These are phyloP conservation scores for Stramenopiles sp. DNA, from an alignment of 352 stramenopile genomes.

Conservation along the genomic window DNA sequence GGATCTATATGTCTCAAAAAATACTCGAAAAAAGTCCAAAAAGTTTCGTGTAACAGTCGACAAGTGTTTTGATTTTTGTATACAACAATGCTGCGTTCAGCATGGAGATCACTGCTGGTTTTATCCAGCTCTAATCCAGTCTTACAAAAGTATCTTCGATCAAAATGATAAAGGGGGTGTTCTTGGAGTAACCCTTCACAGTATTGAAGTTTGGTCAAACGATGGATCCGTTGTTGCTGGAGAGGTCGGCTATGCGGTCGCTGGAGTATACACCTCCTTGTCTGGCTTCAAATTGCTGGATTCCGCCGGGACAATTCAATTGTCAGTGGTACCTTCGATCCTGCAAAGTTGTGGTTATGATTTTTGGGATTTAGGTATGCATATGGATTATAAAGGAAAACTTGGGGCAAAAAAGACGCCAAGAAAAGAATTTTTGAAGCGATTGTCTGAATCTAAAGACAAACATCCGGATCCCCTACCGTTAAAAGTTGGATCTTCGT, in stretches of 20 bases:
- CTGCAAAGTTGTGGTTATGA: slow-evolving; percentile 47
- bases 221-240: slow-evolving; percentile 50
- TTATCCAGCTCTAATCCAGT: slow-evolving; percentile 58
- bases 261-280: slow-evolving; percentile 65
- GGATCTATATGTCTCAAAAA: slow-evolving; percentile 56
- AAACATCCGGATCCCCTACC: not conserved
- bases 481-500: not conserved
- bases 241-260: slow-evolving; percentile 75
- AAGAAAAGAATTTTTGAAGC: slow-evolving; percentile 41
- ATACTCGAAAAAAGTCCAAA: slow-evolving; percentile 61
- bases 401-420: slow-evolving; percentile 44
- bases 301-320: slow-evolving; percentile 49
- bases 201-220: slow-evolving; percentile 62
- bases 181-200: slow-evolving; percentile 50
- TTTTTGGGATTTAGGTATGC: slow-evolving; percentile 64
- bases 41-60: slow-evolving; percentile 63
- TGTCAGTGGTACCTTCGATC: slow-evolving; percentile 47
- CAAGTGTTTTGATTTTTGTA: slow-evolving; percentile 56
- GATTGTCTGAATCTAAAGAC: not conserved
- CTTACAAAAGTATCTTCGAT: slow-evolving; percentile 47
- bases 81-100: slow-evolving; percentile 65
- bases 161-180: slow-evolving; percentile 25
- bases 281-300: slow-evolving; percentile 41
- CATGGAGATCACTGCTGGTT: slow-evolving; percentile 64
- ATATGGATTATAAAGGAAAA: slow-evolving; percentile 60